A percentile compares a stretch with the other conserved stretches of the same genome.
These are phyloP conservation scores for Dictyostelium discoideum DNA, from an alignment of 78 protist genomes.

Conservation along the genomic window DNA sequence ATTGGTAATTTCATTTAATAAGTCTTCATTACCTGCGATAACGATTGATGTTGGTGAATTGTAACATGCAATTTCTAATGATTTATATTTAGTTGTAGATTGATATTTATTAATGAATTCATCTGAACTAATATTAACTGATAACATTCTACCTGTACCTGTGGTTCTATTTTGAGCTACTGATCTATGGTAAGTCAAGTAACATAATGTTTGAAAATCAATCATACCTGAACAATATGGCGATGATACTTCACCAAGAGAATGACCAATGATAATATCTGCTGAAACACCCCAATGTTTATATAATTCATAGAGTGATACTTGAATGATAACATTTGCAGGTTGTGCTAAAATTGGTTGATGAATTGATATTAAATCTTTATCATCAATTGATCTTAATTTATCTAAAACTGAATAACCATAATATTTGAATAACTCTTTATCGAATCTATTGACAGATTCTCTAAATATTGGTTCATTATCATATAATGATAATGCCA, in stretches of 20 bases:
- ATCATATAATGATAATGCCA: constrained; percentile 49
- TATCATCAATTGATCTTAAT: not conserved
- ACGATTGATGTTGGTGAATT: constrained; percentile 55
- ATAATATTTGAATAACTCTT: not conserved
- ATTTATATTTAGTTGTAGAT: not conserved
- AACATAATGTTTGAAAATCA: not conserved
- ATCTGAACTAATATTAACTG: not conserved
- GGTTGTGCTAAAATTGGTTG: constrained; percentile 55
- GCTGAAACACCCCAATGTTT: constrained; percentile 36
- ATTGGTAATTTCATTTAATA: not conserved
- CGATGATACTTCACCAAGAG: constrained; percentile 65
- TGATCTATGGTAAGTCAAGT: not conserved
- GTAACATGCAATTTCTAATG: constrained; percentile 37
- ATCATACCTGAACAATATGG: constrained; percentile 40
- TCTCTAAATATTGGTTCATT: constrained; percentile 21
- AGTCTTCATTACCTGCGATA: constrained; percentile 27
- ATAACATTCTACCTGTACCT: constrained; percentile 41
- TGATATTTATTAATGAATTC: not conserved
- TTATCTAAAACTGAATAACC: constrained; percentile 13
- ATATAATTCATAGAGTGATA: constrained; percentile 5
- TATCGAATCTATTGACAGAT: not conserved
- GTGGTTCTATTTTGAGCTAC: not conserved
- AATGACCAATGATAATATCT: constrained; percentile 35
- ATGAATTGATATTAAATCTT: constrained; percentile 12
- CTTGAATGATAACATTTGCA: constrained; percentile 3